phyloP scores from a whole-genome alignment of 2,329 filamentous ascomycete genomes.

The Scedosporium apiospermum region DNA sequence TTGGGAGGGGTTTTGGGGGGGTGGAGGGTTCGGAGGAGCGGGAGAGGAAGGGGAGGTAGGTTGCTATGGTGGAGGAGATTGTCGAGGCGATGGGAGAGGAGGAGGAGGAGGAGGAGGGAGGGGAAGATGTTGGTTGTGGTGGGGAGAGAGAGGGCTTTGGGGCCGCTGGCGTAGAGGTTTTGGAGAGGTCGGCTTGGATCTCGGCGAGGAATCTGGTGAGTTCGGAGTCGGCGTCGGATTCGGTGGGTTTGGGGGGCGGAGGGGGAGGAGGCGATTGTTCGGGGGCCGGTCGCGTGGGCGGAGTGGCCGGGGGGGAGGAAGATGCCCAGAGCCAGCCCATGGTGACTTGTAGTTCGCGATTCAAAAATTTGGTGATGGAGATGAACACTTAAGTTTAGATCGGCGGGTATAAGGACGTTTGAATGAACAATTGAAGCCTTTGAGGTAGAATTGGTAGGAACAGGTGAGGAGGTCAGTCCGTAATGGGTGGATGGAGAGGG shows the following conservation, averaged over 20 bases:
- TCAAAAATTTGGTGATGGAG: background rate
- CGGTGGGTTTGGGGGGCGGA: background rate
- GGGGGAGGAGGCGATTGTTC: constrained; percentile 14
- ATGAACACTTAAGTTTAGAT: background rate
- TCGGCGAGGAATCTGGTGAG: constrained; percentile 40
- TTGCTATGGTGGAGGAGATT: constrained; percentile 21
- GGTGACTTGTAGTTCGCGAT: constrained; percentile 12
- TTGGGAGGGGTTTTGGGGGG: constrained; percentile 10
- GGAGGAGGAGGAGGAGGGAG: constrained; percentile 23
- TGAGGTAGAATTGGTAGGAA: background rate
- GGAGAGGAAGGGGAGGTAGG: constrained; percentile 22
- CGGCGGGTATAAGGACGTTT: background rate
- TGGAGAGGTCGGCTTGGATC: constrained; percentile 15
- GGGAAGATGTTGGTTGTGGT: constrained; percentile 15
- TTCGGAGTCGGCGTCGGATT: constrained; percentile 33
- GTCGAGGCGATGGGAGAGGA: constrained; percentile 20
- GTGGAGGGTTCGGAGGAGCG: constrained; percentile 10
- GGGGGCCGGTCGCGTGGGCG: constrained; percentile 11
- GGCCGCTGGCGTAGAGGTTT: constrained; percentile 12
- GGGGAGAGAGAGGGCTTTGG: constrained; percentile 9
- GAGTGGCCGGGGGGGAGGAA: constrained; percentile 12
- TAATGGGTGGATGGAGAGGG: background rate
- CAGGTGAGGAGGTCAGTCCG: background rate
- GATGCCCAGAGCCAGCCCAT: constrained; percentile 55
- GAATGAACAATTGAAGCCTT: background rate